Base-by-base conservation (phyloP, 768 basidiomycete genomes). In the Boletus reticulatus region DNA sequence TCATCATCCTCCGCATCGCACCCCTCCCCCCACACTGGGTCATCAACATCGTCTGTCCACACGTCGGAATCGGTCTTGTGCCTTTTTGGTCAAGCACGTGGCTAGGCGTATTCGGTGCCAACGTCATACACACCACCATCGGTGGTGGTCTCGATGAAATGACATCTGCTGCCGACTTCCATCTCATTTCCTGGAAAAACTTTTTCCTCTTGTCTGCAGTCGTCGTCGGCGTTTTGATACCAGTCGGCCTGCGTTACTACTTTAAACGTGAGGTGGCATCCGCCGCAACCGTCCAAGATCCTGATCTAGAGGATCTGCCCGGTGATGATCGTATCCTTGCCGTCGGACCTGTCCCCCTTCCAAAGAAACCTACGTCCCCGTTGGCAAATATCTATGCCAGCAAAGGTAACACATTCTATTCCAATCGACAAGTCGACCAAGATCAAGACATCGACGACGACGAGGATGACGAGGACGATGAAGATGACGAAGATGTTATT, bases 11-110 rank as follows among this genome's bases (percentile, higher is more conserved):
- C 43, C 87, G 94, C 53, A 95, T 98, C 56, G 90, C 94, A 1
- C 95, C 95, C 1, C 79, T 97, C 19, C 95, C 95, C 31, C 95
- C 95, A 6, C 95, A 97, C 64, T 98, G 96, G 96, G 89, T 97
- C 57, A 85, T 96, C 60, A 98, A 98, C 67, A 79, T 97, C 55
- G 76, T 97, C 10, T 91, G 90, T 59, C 95, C 95, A 1, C 95
- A 98, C 65, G 82, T 98, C 29, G 92, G 93, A 32, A 95, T 98
- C 59, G 81, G 84, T 11, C 71, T 94, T 52, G 72, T 88, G 41
- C 84, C 89, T 0, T 98, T 98, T 73, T 98, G 94, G 93, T 73
- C 82, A 53, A 89, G 85, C 67, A 94, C 93, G 1, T 94, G 89
- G 73, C 78, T 98, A 41, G 95, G 93, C 1, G 91, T 97, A 61